These are phyloP conservation scores for Cucurbita argyrosperma DNA, from an alignment of 306 rosid genomes.

Conservation along the genomic window DNA sequence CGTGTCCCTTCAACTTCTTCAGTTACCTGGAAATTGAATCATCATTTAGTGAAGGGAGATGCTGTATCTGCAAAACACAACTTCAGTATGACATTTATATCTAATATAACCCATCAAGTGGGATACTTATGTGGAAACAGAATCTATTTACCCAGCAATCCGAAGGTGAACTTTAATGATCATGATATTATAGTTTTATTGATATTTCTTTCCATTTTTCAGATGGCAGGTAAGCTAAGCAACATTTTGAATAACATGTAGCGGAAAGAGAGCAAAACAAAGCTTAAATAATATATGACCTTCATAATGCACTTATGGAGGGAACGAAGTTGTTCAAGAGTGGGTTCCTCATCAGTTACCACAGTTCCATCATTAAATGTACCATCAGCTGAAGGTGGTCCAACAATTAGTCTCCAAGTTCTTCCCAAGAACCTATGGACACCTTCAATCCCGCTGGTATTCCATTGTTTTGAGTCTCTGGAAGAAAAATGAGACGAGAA, in stretches of 20 bases:
- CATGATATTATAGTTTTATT: background rate
- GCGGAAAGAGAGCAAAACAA: background rate
- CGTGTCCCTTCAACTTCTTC: slow-evolving; percentile 90
- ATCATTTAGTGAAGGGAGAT: slow-evolving; percentile 18
- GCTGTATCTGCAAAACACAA: background rate
- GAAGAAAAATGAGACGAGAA: slow-evolving; percentile 5
- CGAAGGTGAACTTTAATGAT: background rate
- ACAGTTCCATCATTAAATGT: slow-evolving; percentile 57
- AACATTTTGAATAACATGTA: background rate
- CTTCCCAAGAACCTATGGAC: slow-evolving; percentile 88
- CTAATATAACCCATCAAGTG: background rate
- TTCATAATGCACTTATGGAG: slow-evolving; percentile 91
- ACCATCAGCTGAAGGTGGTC: slow-evolving; percentile 73
- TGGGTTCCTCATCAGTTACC: slow-evolving; percentile 69
- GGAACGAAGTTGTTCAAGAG: slow-evolving; percentile 60
- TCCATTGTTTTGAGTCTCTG: slow-evolving; percentile 89
- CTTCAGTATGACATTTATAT: background rate
- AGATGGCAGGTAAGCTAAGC: background rate
- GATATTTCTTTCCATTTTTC: background rate
- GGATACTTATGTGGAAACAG: background rate
- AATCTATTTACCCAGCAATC: background rate
- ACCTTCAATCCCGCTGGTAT: slow-evolving; percentile 91
- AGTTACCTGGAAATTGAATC: slow-evolving; percentile 48
- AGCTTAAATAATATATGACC: slow-evolving; percentile 35
- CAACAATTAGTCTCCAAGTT: slow-evolving; percentile 84